These are phyloP conservation scores for Colletotrichum lini DNA, from an alignment of 2,329 filamentous ascomycete species.

Conservation along the genomic window DNA sequence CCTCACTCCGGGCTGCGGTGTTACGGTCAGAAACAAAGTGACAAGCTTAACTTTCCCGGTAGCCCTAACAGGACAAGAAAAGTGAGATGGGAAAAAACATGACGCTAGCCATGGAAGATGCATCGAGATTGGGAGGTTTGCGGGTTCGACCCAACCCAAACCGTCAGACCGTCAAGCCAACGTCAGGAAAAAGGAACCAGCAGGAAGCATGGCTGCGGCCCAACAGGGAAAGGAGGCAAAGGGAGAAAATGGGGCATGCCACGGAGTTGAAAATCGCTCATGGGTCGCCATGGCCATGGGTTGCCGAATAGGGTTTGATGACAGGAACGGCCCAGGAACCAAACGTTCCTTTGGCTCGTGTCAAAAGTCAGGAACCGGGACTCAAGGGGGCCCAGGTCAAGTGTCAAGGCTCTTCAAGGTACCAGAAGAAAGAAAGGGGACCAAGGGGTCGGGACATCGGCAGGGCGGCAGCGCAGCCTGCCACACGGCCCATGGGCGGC, in stretches of 20 bases:
- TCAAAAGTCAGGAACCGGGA: background rate
- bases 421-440: constrained; percentile 10
- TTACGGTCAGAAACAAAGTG: constrained; percentile 28
- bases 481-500: constrained; percentile 5
- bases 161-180: background rate
- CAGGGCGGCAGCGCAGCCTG: background rate
- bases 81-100: constrained; percentile 4
- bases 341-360: constrained; percentile 33
- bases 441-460: constrained; percentile 17
- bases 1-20: constrained; percentile 18
- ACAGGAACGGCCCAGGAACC: constrained; percentile 38
- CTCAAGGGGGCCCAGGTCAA: background rate
- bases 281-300: constrained; percentile 13
- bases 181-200: constrained; percentile 17
- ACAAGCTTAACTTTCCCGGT: constrained; percentile 3
- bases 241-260: constrained; percentile 25
- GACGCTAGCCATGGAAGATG: constrained; percentile 12
- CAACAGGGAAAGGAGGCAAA: constrained; percentile 14
- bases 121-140: background rate
- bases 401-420: background rate
- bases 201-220: constrained; percentile 34
- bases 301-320: constrained; percentile 35
- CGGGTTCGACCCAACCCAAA: background rate
- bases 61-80: constrained; percentile 10
- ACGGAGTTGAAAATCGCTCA: constrained; percentile 40